Base-by-base conservation (phyloP, 164 flowering plant genomes). In the Magnolia kwangsiensis region DNA sequence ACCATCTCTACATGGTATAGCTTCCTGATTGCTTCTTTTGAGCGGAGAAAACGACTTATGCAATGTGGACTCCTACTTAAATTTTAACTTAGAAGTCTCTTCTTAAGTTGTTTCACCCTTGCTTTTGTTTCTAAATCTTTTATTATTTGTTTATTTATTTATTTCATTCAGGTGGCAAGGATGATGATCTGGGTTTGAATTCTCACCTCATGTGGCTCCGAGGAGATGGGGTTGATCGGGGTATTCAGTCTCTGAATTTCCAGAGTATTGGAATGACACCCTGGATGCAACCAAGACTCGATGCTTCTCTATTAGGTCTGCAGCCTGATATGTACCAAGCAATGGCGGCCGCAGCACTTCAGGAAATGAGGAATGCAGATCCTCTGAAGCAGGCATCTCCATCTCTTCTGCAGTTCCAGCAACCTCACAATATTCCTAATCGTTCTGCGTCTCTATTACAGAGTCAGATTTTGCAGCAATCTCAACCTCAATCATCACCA, bases 201-300 rank as follows among this genome's bases (percentile, higher is more conserved):
- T 88, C 95, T 80, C 87, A 89, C 70, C 85, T 94, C 27, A 86
- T 89, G 94, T 94, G 98, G 97, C 86, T 92, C 67, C 91, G 85
- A 72, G 92, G 92, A 76, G 95, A 89, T 74, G 77, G 72, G 74
- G 91, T 79, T 45, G 91, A 90, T 66, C 85, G 88, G 29, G 93
- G 94, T 21, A 78, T 89, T 11, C 96, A 86, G 72, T 85, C 92
- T 67, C 64, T 94, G 59, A 92, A 91, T 83, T 95, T 95, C 77
- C 99, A 89, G 75, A 96, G 95, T 37, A 70, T 90, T 76, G 97
- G 97, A 49, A 85, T 85, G 7, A 21, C 84, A 7, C 95, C 97
- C 2, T 96, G 94, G 97, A 87, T 91, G 93, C 99, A 89, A 79
- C 94, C 94, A 67, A 86, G 95, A 77, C 79, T 93, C 61, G 98